Evolutionary conservation across 768 basidiomycete genomes (phyloP), one percentile per base, ranked within the genome.

Genomic region (Butyriboletus loyo): DNA sequence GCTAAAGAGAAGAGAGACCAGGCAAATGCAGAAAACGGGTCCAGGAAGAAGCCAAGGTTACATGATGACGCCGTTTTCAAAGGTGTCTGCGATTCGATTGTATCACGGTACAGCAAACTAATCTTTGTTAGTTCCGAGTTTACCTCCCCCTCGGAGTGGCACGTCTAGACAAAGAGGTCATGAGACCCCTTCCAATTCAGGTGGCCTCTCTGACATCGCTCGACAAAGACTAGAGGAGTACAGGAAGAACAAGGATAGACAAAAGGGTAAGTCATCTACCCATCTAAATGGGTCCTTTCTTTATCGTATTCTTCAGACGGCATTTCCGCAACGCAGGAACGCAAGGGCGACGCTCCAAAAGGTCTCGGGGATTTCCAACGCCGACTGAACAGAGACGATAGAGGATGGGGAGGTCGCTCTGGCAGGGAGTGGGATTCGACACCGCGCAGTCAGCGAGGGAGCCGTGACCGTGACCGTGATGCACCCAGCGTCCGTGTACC

Each of bases 341-440:
- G 71, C 38, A 73, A 80, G 42, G 66, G 67, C 14, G 82, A 87
- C 54, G 84, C 68, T 8, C 85, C 85, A 3, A 84, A 80, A 55
- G 93, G 93, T n/a, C 75, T 97, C 1, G 91, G 89, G 11, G 94
- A 97, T 55, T 98, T 95, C 66, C 86, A 97, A 55, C 82, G 88
- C n/a, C 82, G 96, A n/a, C 80, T 84, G 15, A 98, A 98, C 68
- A 82, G 89, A 44, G 83, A 89, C 50, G 74, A 82, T 59, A 63
- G 80, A 61, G 75, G 80, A 46, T 76, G 77, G 77, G 68, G 69
- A 28, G 69, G 71, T 13, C 62, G 63, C 53, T 54, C 56, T 6
- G 71, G 69, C 31, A 68, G 67, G 7, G 72, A 62, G 4, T 86
- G 82, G 85, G 82, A 85, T 60, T 73, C 75, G 13, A 86, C 85